phyloP scores from a whole-genome alignment of 768 basidiomycete genomes.

The Kwoniella sp. region DNA sequence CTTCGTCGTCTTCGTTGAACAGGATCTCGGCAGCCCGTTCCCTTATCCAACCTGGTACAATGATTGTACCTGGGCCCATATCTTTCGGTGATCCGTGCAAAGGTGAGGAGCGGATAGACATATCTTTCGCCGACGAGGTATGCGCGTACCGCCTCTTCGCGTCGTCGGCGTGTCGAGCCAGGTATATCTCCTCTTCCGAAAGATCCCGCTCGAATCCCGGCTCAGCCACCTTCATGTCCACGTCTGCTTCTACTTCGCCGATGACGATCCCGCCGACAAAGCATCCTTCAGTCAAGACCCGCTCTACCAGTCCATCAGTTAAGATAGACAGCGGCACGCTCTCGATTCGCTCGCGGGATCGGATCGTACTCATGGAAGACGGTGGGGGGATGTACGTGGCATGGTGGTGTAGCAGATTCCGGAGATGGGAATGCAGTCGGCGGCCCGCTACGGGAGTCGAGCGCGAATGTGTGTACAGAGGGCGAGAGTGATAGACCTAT shows the following conservation, averaged over 20 bases:
- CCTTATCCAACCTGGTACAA: constrained; percentile 92
- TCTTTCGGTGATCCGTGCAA: background rate
- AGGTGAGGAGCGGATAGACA: constrained; percentile 8
- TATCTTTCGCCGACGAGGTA: constrained; percentile 24
- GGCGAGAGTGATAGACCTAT: constrained; percentile 87
- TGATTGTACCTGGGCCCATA: constrained; percentile 73
- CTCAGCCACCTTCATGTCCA: constrained; percentile 11
- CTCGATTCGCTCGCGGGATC: constrained; percentile 62
- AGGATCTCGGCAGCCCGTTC: constrained; percentile 88
- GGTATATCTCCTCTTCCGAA: constrained; percentile 13
- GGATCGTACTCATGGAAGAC: constrained; percentile 66
- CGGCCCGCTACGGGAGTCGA: constrained; percentile 88
- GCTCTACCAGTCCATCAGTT: constrained; percentile 78
- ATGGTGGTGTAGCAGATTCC: constrained; percentile 77
- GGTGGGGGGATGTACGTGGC: constrained; percentile 84
- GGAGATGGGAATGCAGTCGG: constrained; percentile 75
- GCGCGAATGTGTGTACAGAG: constrained; percentile 76
- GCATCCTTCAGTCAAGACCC: constrained; percentile 85
- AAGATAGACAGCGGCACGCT: constrained; percentile 79
- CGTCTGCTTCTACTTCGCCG: constrained; percentile 2
- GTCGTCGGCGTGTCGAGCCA: constrained; percentile 3
- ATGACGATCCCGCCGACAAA: constrained; percentile 67
- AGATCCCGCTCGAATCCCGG: background rate
- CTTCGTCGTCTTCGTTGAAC: constrained; percentile 71
- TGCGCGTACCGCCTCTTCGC: constrained; percentile 21